These are phyloP conservation scores for Tolypocladium ovalisporum DNA, from an alignment of 2,329 filamentous ascomycete genomes.

Conservation along the genomic window DNA sequence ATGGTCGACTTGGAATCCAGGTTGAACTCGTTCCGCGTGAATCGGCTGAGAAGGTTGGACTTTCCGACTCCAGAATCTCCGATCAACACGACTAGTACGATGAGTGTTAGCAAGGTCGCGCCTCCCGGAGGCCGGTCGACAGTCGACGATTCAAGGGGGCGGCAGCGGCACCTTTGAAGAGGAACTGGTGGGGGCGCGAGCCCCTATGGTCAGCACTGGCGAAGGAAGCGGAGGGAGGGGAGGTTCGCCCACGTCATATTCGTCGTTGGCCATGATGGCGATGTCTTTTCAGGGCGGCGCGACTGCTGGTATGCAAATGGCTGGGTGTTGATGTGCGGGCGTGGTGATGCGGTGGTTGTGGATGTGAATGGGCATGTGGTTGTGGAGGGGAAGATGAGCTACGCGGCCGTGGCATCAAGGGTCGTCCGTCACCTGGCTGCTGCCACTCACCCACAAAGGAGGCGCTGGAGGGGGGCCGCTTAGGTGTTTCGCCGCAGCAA, in stretches of 20 bases:
- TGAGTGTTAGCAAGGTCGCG: constrained; percentile 18
- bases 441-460: not conserved
- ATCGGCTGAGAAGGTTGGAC: constrained; percentile 98
- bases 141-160: constrained; percentile 13
- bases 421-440: not conserved
- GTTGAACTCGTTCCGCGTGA: constrained; percentile 99
- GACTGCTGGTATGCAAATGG: constrained; percentile 1
- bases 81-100: constrained; percentile 76
- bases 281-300: constrained; percentile 4
- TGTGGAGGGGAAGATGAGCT: constrained; percentile 9
- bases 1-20: constrained; percentile 99
- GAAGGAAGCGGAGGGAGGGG: constrained; percentile 10
- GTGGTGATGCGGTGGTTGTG: constrained; percentile 2
- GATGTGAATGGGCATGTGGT: constrained; percentile 5
- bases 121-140: constrained; percentile 5
- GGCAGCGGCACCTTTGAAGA: constrained; percentile 79
- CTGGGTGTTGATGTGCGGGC: not conserved
- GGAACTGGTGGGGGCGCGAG: constrained; percentile 53
- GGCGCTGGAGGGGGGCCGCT: not conserved
- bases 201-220: constrained; percentile 20
- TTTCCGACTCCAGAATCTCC: constrained; percentile 99
- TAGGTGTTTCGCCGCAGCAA: not conserved
- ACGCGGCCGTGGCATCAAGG: constrained; percentile 6
- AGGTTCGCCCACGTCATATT: constrained; percentile 80
- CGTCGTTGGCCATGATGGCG: constrained; percentile 92